These are phyloP conservation scores for Boletus sp. DNA, from an alignment of 768 basidiomycete genomes.

Conservation along the genomic window DNA sequence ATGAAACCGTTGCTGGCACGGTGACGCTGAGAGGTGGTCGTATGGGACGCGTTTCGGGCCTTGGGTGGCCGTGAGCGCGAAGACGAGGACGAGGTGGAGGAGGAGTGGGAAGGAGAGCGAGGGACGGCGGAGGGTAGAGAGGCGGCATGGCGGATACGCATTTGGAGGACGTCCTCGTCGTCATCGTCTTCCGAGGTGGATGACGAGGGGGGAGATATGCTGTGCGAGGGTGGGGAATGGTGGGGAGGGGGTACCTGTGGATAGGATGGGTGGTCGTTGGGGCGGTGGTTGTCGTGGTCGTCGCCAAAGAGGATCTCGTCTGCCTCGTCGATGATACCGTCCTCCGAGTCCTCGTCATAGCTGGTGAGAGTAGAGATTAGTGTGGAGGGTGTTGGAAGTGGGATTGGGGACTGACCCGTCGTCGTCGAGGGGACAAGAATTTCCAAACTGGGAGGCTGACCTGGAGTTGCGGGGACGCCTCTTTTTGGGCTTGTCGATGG, in stretches of 20 bases:
- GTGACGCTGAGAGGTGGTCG: conserved; percentile 6
- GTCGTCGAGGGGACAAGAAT: conserved; percentile 40
- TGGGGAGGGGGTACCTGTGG: conserved; percentile 17
- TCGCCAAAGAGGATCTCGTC: conserved; percentile 35
- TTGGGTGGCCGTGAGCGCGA: conserved; percentile 29
- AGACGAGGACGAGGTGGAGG: conserved; percentile 23
- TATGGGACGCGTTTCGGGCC: conserved; percentile 28
- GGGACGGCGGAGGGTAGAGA: conserved; percentile 21
- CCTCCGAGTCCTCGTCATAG: conserved; percentile 69
- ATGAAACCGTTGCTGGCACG: conserved; percentile 45
- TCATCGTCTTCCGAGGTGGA: conserved; percentile 41
- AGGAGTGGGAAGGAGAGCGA: conserved; percentile 40
- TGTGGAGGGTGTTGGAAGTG: background rate
- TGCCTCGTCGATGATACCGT: conserved; percentile 48
- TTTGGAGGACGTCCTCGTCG: conserved; percentile 60
- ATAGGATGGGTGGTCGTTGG: conserved; percentile 2
- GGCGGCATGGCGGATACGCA: conserved; percentile 41
- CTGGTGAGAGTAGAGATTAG: conserved; percentile 31
- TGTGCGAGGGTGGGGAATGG: conserved; percentile 22
- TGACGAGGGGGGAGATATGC: conserved; percentile 28
- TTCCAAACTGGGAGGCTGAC: conserved; percentile 22
- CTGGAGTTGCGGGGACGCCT: conserved; percentile 17
- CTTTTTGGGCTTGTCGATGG: conserved; percentile 70
- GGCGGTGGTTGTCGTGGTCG: conserved; percentile 22
- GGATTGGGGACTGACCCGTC: conserved; percentile 52